phyloP scores from a whole-genome alignment of 2,329 filamentous ascomycete species.

The Fusarium ramigenum region DNA sequence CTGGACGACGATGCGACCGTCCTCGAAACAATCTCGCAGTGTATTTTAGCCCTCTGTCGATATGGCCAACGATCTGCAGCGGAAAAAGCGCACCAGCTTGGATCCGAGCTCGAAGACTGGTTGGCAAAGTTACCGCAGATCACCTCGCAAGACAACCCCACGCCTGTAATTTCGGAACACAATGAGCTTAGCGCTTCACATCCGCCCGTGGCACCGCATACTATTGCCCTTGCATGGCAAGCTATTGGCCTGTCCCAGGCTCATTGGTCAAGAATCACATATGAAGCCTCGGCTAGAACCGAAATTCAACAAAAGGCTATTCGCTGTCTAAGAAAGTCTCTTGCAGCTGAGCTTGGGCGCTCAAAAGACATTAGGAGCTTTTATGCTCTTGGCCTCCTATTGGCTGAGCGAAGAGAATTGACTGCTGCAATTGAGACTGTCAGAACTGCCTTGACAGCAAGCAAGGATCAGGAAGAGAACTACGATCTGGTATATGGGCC shows the following conservation, averaged over 20 bases:
- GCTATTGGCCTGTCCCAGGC: slow-evolving; percentile 87
- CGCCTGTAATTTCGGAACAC: slow-evolving; percentile 45
- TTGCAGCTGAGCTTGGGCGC: slow-evolving; percentile 72
- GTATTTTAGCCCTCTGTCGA: slow-evolving; percentile 81
- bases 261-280: slow-evolving; percentile 86
- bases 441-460: slow-evolving; percentile 76
- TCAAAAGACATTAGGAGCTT: slow-evolving; percentile 77
- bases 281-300: slow-evolving; percentile 74
- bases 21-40: slow-evolving; percentile 81
- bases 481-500: slow-evolving; percentile 57
- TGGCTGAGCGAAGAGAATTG: slow-evolving; percentile 87
- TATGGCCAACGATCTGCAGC: slow-evolving; percentile 80
- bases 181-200: slow-evolving; percentile 49
- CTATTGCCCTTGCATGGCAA: slow-evolving; percentile 78
- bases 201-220: slow-evolving; percentile 63
- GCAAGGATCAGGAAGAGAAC: slow-evolving; percentile 57
- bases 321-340: slow-evolving; percentile 75
- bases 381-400: slow-evolving; percentile 83
- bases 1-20: slow-evolving; percentile 83
- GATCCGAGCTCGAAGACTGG: slow-evolving; percentile 77
- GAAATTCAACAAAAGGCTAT: slow-evolving; percentile 83
- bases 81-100: slow-evolving; percentile 80
- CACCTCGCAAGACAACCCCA: slow-evolving; percentile 41
- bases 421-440: slow-evolving; percentile 82
- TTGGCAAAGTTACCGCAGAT: slow-evolving; percentile 66